Conservation (phyloP, 257 asterid genomes). For the Nemophila menziesii region DNA sequence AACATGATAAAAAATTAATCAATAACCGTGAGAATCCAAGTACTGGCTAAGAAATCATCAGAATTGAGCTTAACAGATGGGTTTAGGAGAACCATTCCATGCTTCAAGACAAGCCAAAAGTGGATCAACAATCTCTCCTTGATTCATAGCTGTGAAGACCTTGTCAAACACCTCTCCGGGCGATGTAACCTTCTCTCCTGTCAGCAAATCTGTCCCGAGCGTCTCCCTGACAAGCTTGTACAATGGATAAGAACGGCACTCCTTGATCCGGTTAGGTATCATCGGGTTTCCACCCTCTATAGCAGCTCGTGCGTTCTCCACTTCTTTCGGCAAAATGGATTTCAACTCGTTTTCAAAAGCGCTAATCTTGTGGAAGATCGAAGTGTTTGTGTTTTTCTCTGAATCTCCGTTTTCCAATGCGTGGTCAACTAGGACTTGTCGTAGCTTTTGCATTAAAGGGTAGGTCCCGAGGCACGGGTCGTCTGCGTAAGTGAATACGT, state of each 20-base stretch:
- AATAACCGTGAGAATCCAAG: too few species aligned
- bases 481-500: constrained; percentile 28
- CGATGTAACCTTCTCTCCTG: constrained; percentile 56
- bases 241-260: constrained; percentile 71
- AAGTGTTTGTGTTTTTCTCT: constrained; percentile 25
- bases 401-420: constrained; percentile 31
- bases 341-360: constrained; percentile 34
- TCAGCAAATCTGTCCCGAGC: constrained; percentile 35
- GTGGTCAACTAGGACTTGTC: constrained; percentile 38
- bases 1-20: too few species aligned
- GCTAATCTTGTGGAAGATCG: constrained; percentile 37
- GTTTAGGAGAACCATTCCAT: constrained; percentile 80
- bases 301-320: constrained; percentile 36
- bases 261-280: constrained; percentile 38
- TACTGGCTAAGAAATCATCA: too few species aligned
- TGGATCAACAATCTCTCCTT: constrained; percentile 54
- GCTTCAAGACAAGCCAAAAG: constrained; percentile 51
- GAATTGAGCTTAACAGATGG: constrained; percentile 61
- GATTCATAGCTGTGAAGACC: constrained; percentile 65
- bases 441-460: constrained; percentile 32
- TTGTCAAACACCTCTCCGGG: constrained; percentile 79
- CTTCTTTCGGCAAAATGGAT: constrained; percentile 31
- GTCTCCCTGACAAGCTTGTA: constrained; percentile 60
- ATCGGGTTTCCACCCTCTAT: constrained; percentile 54
- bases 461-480: constrained; percentile 33